These are phyloP conservation scores for Wickerhamiella domercqiae DNA, from an alignment of 805 yeast species.

Conservation along the genomic window DNA sequence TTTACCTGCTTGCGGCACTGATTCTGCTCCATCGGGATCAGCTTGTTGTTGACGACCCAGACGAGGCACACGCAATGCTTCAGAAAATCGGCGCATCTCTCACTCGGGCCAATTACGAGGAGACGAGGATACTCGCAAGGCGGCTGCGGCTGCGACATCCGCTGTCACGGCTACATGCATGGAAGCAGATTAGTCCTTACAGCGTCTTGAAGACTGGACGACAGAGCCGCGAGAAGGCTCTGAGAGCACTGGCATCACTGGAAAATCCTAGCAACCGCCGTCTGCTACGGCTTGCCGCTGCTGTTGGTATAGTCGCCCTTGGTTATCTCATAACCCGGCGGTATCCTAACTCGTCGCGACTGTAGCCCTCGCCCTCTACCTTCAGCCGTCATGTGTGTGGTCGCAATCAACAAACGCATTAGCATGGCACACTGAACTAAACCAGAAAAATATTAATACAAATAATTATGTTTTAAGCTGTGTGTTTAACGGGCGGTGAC, in stretches of 20 bases:
- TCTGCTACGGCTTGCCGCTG: background rate
- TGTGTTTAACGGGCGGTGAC: no score
- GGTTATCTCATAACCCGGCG: background rate
- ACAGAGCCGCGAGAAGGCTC: constrained; percentile 9
- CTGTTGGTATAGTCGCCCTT: background rate
- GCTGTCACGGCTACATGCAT: constrained; percentile 11
- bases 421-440: background rate
- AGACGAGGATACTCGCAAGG: constrained; percentile 13
- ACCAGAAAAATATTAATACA: constrained; percentile 1
- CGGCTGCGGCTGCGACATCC: constrained; percentile 15
- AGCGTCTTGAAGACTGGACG: constrained; percentile 23
- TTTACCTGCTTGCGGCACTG: constrained; percentile 46
- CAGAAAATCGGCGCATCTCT: constrained; percentile 19
- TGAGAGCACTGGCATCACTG: constrained; percentile 8
- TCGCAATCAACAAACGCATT: background rate
- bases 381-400: no score
- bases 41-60: constrained; percentile 25
- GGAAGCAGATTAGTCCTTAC: constrained; percentile 19
- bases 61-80: constrained; percentile 29
- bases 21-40: constrained; percentile 7
- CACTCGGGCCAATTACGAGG: constrained; percentile 8
- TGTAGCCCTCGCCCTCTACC: no score
- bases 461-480: background rate
- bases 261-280: constrained; percentile 3
- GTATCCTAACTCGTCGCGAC: no score